phyloP scores from a whole-genome alignment of 2,329 filamentous ascomycete genomes.

The Fusarium annulatum region DNA sequence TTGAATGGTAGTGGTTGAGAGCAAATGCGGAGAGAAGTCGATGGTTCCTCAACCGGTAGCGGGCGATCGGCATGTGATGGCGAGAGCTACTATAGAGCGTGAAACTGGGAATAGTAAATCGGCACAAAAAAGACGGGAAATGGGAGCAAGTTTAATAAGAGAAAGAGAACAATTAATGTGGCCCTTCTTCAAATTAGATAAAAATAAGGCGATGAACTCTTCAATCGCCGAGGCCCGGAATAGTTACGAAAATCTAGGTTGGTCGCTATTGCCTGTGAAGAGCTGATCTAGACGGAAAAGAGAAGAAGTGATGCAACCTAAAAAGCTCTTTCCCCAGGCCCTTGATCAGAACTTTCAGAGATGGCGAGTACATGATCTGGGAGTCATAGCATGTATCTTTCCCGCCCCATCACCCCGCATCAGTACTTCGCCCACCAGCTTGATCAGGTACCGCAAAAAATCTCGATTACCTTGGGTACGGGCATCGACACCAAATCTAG shows the following conservation, averaged over 20 bases:
- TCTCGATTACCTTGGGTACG: conserved; percentile 33
- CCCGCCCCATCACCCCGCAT: background rate
- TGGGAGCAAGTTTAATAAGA: conserved; percentile 13
- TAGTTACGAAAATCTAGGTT: conserved; percentile 5
- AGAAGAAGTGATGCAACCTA: conserved; percentile 26
- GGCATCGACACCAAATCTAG: conserved; percentile 41
- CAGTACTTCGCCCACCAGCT: conserved; percentile 30
- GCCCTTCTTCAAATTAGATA: background rate
- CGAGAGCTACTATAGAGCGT: conserved; percentile 8
- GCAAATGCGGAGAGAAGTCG: conserved; percentile 33
- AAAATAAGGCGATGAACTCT: conserved; percentile 16
- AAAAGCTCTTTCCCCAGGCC: conserved; percentile 14
- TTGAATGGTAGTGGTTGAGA: conserved; percentile 3
- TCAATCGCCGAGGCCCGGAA: conserved; percentile 29
- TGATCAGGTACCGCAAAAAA: conserved; percentile 42
- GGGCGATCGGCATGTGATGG: conserved; percentile 41
- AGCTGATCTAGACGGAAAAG: conserved; percentile 29
- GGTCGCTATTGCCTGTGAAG: conserved; percentile 24
- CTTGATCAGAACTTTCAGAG: conserved; percentile 36
- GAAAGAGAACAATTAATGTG: background rate
- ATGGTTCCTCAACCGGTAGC: conserved; percentile 28
- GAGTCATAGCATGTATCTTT: conserved; percentile 23
- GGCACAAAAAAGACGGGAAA: conserved; percentile 6
- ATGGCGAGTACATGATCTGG: conserved; percentile 22
- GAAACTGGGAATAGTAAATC: conserved; percentile 13